These are phyloP conservation scores for Thermothelomyces thermophilus DNA, from an alignment of 2,329 filamentous ascomycete genomes.

Conservation along the genomic window DNA sequence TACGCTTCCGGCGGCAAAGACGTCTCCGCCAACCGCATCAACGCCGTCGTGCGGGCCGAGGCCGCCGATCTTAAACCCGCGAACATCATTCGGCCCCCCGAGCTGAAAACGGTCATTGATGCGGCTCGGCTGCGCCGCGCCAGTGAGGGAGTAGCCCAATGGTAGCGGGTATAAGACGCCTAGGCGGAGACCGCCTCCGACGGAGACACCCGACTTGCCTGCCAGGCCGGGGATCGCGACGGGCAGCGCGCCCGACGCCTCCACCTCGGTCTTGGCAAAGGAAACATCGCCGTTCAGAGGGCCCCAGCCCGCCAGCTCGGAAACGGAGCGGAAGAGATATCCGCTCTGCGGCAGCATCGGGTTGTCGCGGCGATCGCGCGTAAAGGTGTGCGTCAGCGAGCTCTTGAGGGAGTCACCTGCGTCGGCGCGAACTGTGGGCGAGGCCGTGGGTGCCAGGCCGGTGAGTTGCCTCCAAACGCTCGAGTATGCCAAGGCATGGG, in stretches of 20 bases:
- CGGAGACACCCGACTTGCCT: conserved; percentile 67
- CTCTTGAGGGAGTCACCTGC: conserved; percentile 90
- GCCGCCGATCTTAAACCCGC: conserved; percentile 85
- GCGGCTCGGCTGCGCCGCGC: conserved; percentile 59
- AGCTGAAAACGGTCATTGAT: conserved; percentile 94
- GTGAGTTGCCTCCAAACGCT: conserved; percentile 86
- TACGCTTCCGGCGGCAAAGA: conserved; percentile 83
- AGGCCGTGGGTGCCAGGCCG: conserved; percentile 65
- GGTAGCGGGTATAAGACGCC: conserved; percentile 80
- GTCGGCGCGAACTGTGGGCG: conserved; percentile 72
- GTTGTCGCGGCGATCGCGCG: conserved; percentile 73
- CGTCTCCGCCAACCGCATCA: conserved; percentile 84
- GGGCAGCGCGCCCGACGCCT: conserved; percentile 69
- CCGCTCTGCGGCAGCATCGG: conserved; percentile 77
- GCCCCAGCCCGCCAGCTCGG: conserved; percentile 83
- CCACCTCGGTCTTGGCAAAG: conserved; percentile 89
- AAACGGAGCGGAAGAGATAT: conserved; percentile 68
- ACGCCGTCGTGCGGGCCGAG: conserved; percentile 80
- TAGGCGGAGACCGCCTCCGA: conserved; percentile 74
- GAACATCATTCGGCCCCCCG: conserved; percentile 88
- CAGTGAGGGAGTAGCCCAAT: conserved; percentile 46
- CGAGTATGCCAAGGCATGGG: conserved; percentile 73
- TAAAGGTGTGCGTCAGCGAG: conserved; percentile 74
- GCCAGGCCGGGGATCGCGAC: conserved; percentile 60
- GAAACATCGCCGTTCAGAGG: conserved; percentile 80